Base-by-base conservation (phyloP, 179 eudicot species). In the Vitellaria paradoxa region DNA sequence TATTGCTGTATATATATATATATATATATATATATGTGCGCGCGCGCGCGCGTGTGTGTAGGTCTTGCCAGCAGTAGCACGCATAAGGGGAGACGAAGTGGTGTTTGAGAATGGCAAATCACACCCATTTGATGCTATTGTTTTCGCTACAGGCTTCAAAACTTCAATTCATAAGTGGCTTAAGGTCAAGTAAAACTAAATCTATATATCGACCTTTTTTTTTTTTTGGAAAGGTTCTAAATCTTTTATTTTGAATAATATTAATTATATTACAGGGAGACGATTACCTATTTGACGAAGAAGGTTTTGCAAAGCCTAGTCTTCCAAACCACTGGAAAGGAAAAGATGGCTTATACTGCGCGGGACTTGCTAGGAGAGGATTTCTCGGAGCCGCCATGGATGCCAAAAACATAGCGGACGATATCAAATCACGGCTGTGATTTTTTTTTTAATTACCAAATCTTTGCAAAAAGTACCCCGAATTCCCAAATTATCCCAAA, bases 261-360 rank as follows among this genome's bases (percentile, higher is more conserved):
- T n/a, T n/a, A n/a, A n/a, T n/a, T n/a, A n/a, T n/a, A n/a, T n/a
- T n/a, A n/a, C n/a, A n/a, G n/a, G n/a, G n/a, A n/a, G n/a, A n/a
- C n/a, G n/a, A n/a, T n/a, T n/a, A n/a, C n/a, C n/a, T n/a, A n/a
- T n/a, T n/a, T n/a, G n/a, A n/a, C 64, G 82, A 88, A 61, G 87
- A 88, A 60, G 93, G 93, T 26, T 2, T 86, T 18, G 80, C 93
- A 46, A 88, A 83, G 73, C 84, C 73, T 4, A 68, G 59, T n/a
- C 80, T 60, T 59, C 91, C 91, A 4, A 64, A 86, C 53, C 89
- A 88, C 21, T 90, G 93, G 93, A 90, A 88, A 79, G 91, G 91
- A 3, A 62, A 81, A 69, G 85, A 82, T 66, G 91, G 90, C 56
- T 70, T 90, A 15, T 90, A 88, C 23, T 90, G 88, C 55, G 85